phyloP scores from a whole-genome alignment of 1,284 basidiomycete species.

The Athelia sp. region DNA sequence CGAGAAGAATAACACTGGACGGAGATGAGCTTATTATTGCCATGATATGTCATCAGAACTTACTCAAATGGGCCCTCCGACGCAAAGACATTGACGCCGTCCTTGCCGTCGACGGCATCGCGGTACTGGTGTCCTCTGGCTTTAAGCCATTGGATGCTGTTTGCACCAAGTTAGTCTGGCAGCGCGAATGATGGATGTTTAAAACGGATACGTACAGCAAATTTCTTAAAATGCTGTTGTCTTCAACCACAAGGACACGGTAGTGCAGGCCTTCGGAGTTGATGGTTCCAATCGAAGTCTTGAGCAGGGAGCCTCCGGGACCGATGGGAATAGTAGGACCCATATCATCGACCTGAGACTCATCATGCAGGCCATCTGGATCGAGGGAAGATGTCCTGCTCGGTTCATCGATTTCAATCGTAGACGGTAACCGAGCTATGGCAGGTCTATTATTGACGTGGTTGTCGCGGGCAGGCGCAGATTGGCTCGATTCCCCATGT shows the following conservation, averaged over 20 bases:
- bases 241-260: slow-evolving; percentile 78
- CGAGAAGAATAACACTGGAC: slow-evolving; percentile 75
- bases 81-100: slow-evolving; percentile 78
- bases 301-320: slow-evolving; percentile 54
- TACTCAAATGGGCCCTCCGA: slow-evolving; percentile 72
- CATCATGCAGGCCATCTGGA: slow-evolving; percentile 24
- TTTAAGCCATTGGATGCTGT: slow-evolving; percentile 75
- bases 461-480: not conserved
- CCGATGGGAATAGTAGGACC: slow-evolving; percentile 47
- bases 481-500: not conserved
- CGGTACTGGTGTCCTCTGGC: slow-evolving; percentile 75
- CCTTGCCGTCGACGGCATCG: slow-evolving; percentile 80
- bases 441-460: slow-evolving; percentile 18
- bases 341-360: slow-evolving; percentile 10
- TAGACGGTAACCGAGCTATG: slow-evolving; percentile 30
- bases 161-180: no score
- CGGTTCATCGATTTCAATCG: slow-evolving; percentile 11
- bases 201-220: slow-evolving; percentile 65
- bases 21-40: slow-evolving; percentile 7
- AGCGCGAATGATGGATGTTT: slow-evolving; percentile 26
- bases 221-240: slow-evolving; percentile 73
- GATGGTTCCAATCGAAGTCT: slow-evolving; percentile 49
- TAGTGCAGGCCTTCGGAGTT: slow-evolving; percentile 35
- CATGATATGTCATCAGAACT: slow-evolving; percentile 22
- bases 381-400: slow-evolving; percentile 22